Percentiles rank a stretch among this genome's conserved stretches.
phyloP scores from a whole-genome alignment of 805 yeast genomes.

The Huiozyma naganishii region DNA sequence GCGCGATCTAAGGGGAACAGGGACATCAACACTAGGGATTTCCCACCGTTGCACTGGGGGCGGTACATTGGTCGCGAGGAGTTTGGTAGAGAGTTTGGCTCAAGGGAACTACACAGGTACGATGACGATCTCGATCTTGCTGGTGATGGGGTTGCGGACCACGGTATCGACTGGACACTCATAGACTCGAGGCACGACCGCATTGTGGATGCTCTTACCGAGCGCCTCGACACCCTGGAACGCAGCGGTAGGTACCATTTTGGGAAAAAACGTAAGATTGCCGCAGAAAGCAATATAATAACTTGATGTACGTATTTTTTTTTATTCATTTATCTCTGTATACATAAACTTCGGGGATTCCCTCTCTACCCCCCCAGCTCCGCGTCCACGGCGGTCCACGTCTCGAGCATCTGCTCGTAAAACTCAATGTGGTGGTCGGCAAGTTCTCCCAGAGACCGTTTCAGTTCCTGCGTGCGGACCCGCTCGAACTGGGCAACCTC shows the following conservation, averaged over 20 bases:
- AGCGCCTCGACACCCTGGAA: too few species aligned
- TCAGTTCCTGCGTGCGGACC: conserved; percentile 69
- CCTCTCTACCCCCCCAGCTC: conserved; percentile 15
- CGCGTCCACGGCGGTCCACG: conserved; percentile 54
- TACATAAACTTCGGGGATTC: not conserved
- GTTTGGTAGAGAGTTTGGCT: conserved; percentile 12
- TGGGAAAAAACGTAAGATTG: too few species aligned
- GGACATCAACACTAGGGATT: conserved; percentile 43
- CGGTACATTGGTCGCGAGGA: conserved; percentile 40
- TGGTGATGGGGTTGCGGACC: not conserved
- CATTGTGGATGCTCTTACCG: not conserved
- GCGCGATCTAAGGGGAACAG: conserved; percentile 67
- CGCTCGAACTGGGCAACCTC: conserved; percentile 63
- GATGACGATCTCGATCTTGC: conserved; percentile 11
- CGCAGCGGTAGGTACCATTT: too few species aligned
- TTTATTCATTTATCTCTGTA: too few species aligned
- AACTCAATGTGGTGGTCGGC: conserved; percentile 70
- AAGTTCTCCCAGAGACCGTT: conserved; percentile 55
- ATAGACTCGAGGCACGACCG: conserved; percentile 14
- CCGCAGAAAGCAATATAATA: too few species aligned
- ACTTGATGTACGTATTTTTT: too few species aligned
- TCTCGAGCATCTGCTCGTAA: conserved; percentile 54
- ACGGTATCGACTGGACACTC: conserved; percentile 17
- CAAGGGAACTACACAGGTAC: conserved; percentile 6
- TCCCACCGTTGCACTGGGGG: conserved; percentile 49